Conservation (phyloP, 1,139 yeast species). For the Zygosaccharomyces sapae region DNA sequence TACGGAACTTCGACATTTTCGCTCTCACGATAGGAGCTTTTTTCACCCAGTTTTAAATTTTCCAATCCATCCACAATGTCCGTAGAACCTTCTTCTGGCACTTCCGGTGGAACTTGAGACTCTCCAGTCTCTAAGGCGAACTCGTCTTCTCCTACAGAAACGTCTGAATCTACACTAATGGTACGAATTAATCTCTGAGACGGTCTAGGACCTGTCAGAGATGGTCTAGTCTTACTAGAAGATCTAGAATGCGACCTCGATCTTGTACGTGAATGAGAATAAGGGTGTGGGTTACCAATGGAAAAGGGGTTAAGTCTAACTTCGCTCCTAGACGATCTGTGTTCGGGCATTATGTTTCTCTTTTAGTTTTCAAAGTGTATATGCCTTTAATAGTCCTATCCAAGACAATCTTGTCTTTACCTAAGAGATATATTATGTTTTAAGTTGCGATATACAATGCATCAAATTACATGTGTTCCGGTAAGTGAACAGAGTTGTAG, state of each 20-base stretch:
- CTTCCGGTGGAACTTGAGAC: conserved; percentile 3
- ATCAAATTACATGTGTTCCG: too few species aligned
- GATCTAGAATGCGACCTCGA: conserved; percentile 26
- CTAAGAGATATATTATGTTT: too few species aligned
- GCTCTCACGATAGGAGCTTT: conserved; percentile 4
- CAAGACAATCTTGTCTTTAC: too few species aligned
- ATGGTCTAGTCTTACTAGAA: conserved; percentile 22
- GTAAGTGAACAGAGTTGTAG: neutral
- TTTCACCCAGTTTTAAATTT: conserved; percentile 15
- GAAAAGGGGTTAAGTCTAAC: conserved; percentile 13
- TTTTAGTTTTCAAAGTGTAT: neutral
- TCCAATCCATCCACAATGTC: conserved; percentile 8
- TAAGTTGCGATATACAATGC: too few species aligned
- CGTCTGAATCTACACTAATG: conserved; percentile 27
- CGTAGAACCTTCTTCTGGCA: neutral
- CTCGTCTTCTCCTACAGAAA: conserved; percentile 12
- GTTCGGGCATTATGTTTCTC: conserved; percentile 13
- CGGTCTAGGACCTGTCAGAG: conserved; percentile 28
- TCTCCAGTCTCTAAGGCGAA: conserved; percentile 6
- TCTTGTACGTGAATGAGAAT: conserved; percentile 12
- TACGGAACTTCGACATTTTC: conserved; percentile 36
- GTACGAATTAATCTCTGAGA: conserved; percentile 32
- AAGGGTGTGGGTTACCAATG: conserved; percentile 7
- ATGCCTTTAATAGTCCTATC: conserved; percentile 1
- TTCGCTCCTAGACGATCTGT: conserved; percentile 13